Evolutionary conservation across 345 rosid species (phyloP).

Genomic region (Hibiscus tridactylites): DNA sequence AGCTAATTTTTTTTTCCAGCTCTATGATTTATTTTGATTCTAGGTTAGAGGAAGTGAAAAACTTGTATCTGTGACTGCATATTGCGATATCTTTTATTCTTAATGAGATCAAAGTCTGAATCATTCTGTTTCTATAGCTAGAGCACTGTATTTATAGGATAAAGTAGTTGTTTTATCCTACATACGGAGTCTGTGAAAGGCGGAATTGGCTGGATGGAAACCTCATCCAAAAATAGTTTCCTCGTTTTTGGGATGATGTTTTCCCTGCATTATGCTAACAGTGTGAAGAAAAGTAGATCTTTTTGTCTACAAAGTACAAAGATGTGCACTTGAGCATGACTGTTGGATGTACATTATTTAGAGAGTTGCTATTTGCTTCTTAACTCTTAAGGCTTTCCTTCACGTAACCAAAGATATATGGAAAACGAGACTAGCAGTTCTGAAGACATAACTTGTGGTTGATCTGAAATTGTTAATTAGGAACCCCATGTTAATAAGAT

Average conservation of each 20-base stretch:
- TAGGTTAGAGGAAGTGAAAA: not conserved
- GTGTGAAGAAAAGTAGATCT: not conserved
- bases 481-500: not conserved
- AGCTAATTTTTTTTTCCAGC: not conserved
- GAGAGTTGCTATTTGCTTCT: not conserved
- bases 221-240: not conserved
- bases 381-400: not conserved
- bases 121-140: not conserved
- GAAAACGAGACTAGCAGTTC: not conserved
- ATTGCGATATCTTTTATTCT: not conserved
- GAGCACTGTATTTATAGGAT: not conserved
- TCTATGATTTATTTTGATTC: not conserved
- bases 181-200: not conserved
- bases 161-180: not conserved
- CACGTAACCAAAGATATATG: not conserved
- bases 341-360: not conserved
- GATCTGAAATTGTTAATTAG: not conserved
- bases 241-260: not conserved
- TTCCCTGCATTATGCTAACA: not conserved
- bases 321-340: not conserved
- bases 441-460: slow-evolving; percentile 1
- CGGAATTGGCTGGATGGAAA: slow-evolving; percentile 8
- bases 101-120: not conserved
- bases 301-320: not conserved
- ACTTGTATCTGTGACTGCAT: not conserved